These are phyloP conservation scores for Patellaria atrata DNA, from an alignment of 495 filamentous ascomycete genomes.

Conservation along the genomic window DNA sequence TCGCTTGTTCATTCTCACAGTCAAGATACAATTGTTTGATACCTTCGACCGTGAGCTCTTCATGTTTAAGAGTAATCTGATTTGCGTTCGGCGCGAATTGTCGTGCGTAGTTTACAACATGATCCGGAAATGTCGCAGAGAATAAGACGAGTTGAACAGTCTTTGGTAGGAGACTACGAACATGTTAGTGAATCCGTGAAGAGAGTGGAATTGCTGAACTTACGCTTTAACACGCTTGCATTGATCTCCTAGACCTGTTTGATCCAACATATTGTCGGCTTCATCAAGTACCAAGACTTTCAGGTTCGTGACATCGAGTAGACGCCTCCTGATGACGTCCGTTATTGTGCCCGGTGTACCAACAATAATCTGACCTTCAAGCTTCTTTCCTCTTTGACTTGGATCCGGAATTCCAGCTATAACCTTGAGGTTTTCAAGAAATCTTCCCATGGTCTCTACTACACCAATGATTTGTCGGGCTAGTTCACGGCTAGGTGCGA, in stretches of 20 bases:
- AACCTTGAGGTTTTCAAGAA: constrained; percentile 54
- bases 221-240: constrained; percentile 77
- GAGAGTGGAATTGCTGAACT: constrained; percentile 22
- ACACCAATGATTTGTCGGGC: constrained; percentile 89
- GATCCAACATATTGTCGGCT: constrained; percentile 92
- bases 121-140: constrained; percentile 85
- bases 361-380: constrained; percentile 65
- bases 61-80: constrained; percentile 70
- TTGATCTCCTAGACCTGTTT: constrained; percentile 88
- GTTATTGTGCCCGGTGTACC: constrained; percentile 89
- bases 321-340: constrained; percentile 63
- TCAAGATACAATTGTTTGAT: constrained; percentile 97
- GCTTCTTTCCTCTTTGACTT: constrained; percentile 39
- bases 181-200: constrained; percentile 10
- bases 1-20: constrained; percentile 61
- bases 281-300: constrained; percentile 81
- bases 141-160: constrained; percentile 78
- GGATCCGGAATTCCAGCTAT: constrained; percentile 70
- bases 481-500: constrained; percentile 88
- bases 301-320: constrained; percentile 48
- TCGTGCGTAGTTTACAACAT: constrained; percentile 65
- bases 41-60: constrained; percentile 89
- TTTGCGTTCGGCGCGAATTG: constrained; percentile 74
- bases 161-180: constrained; percentile 47
- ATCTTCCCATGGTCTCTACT: constrained; percentile 64